A percentile compares a stretch with the other conserved stretches of the same genome.
Conservation (phyloP, 768 basidiomycete species). For the Boletus eberwhitei region DNA sequence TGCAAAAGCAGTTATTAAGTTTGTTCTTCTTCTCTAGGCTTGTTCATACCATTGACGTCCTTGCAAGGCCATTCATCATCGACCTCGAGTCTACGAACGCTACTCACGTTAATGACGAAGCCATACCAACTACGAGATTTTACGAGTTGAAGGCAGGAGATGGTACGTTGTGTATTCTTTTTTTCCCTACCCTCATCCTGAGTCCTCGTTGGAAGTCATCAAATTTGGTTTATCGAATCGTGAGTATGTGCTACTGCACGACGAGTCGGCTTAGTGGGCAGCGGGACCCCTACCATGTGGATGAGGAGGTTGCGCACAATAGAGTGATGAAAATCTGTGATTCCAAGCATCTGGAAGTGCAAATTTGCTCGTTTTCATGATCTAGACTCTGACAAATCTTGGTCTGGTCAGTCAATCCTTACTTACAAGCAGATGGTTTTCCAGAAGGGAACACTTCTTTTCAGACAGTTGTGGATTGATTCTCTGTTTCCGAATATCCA, state of each 20-base stretch:
- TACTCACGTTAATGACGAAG: constrained; percentile 84
- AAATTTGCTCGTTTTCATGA: background rate
- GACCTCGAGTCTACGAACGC: constrained; percentile 99
- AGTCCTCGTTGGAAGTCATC: constrained; percentile 51
- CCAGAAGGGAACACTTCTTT: background rate
- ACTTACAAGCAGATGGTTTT: background rate
- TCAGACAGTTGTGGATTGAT: background rate
- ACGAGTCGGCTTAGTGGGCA: constrained; percentile 53
- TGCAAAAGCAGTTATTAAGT: constrained; percentile 82
- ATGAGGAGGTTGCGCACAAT: background rate
- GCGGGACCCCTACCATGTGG: background rate
- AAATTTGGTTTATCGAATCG: constrained; percentile 79
- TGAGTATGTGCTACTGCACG: constrained; percentile 85
- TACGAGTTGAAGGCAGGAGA: constrained; percentile 80
- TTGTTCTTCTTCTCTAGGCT: constrained; percentile 29
- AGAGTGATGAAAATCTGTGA: background rate
- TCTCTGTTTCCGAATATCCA: background rate
- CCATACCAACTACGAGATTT: constrained; percentile 82
- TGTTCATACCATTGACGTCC: constrained; percentile 8
- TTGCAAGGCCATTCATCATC: constrained; percentile 84
- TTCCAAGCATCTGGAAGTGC: background rate
- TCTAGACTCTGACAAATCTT: background rate
- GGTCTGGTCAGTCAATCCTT: background rate
- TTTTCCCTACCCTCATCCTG: background rate
- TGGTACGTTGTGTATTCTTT: constrained; percentile 45